Base-by-base conservation (phyloP, 768 basidiomycete species). In the Agaricus bisporus region DNA sequence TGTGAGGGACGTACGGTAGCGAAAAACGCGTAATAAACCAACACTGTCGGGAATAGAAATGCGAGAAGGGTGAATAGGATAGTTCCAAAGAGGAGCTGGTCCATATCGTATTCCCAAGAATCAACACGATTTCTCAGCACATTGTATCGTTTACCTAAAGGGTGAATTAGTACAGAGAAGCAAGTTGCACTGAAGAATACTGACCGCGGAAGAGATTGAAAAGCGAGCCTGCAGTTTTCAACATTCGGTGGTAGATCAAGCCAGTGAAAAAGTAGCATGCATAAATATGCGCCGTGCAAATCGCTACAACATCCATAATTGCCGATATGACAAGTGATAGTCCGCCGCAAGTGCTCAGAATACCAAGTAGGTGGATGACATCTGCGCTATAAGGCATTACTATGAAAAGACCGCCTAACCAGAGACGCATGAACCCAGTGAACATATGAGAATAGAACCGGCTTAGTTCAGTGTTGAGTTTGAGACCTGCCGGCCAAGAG, bases 391-490 rank as follows among this genome's bases (percentile, higher is more conserved):
- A 64, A 51, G 43, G 47, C 38, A 37, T 17, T 20, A 56, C 51
- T 44, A 42, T 39, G 37, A 42, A 25, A 20, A 54, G 39, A 18
- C 38, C 53, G 15, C 11, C 69, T 5, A 77, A 81, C 91, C 92
- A 98, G 2, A 79, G 60, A 1, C 73, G 74, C 14, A 91, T 78
- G 12, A 90, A 57, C 22, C 76, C 77, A 2, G 85, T 72, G 47
- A 97, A 85, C 0, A 79, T 75, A 54, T 83, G 77, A n/a, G 85
- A 82, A 61, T 91, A 88, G 64, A 97, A 88, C 22, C 76, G 73
- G 60, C 91, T 91, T n/a, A 99, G 77, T 60, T 98, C 91, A 0
- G 91, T 91, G 63, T 98, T 98, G 49, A 99, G 83, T 68, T 99
- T 99, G 38, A 99, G 71, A 1, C 97, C 95, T 1, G 86, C 93